phyloP scores from a whole-genome alignment of 192 early-diverging fungal species.

The Jimgerdemannia lactiflua region DNA sequence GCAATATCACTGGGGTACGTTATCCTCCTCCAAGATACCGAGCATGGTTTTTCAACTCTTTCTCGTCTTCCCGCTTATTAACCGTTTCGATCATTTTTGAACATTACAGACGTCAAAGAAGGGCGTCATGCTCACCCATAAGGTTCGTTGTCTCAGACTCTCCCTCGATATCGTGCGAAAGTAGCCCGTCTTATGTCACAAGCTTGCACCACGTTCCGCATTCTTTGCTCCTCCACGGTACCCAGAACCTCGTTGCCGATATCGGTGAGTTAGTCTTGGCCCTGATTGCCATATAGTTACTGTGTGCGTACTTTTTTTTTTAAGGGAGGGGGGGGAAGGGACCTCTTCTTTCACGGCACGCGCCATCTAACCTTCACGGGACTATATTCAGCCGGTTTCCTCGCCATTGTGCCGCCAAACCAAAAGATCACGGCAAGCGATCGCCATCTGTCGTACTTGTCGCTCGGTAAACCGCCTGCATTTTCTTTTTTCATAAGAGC shows the following conservation, averaged over 20 bases:
- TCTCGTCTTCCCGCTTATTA: no score
- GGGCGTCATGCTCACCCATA: conserved; percentile 32
- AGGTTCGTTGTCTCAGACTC: conserved; percentile 14
- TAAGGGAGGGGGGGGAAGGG: background rate
- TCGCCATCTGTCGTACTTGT: conserved; percentile 28
- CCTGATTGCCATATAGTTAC: background rate
- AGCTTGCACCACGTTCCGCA: background rate
- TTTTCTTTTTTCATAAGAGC: background rate
- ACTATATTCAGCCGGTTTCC: conserved; percentile 20
- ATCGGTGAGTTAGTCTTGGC: conserved; percentile 16
- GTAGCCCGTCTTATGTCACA: background rate
- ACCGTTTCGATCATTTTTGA: background rate
- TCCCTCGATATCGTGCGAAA: background rate
- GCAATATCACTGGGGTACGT: conserved; percentile 14
- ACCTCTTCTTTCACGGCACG: background rate
- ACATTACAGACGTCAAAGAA: conserved; percentile 1
- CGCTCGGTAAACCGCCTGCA: conserved; percentile 28
- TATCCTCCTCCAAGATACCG: background rate
- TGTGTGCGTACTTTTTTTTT: background rate
- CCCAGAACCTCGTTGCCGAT: conserved; percentile 28
- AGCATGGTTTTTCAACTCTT: no score
- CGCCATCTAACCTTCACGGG: background rate
- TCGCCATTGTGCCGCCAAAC: conserved; percentile 22
- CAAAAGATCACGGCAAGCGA: conserved; percentile 29
- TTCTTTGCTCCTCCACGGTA: background rate